Percentiles rank a stretch among this genome's conserved stretches.
These are phyloP conservation scores for Bruguiera hainesii DNA, from an alignment of 441 rosid genomes.

Conservation along the genomic window DNA sequence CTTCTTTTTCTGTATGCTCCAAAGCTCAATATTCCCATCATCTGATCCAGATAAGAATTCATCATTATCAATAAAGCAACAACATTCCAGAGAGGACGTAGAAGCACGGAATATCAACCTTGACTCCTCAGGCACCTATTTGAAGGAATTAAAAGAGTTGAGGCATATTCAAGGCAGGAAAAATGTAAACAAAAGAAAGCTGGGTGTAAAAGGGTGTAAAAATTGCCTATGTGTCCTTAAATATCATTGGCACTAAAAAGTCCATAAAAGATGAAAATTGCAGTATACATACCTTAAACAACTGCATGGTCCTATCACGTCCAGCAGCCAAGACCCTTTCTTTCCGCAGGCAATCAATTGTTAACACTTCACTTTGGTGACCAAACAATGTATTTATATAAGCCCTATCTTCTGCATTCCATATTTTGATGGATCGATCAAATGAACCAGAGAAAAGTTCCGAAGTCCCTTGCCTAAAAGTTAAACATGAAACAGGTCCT, in stretches of 20 bases:
- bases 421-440: constrained; percentile 82
- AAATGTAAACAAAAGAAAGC: constrained; percentile 5
- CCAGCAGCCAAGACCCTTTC: constrained; percentile 79
- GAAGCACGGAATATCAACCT: constrained; percentile 80
- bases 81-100: constrained; percentile 78
- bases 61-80: constrained; percentile 76
- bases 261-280: background rate
- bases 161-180: constrained; percentile 1
- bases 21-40: constrained; percentile 82
- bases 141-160: constrained; percentile 12
- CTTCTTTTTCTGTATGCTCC: constrained; percentile 69
- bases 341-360: constrained; percentile 71
- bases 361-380: constrained; percentile 77
- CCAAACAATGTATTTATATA: constrained; percentile 74
- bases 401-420: constrained; percentile 90
- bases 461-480: constrained; percentile 77
- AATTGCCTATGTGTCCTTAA: background rate
- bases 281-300: constrained; percentile 54
- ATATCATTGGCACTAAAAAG: background rate
- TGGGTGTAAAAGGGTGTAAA: background rate
- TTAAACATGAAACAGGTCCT: constrained; percentile 77
- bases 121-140: constrained; percentile 72
- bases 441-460: constrained; percentile 98
- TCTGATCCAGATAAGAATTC: constrained; percentile 94
- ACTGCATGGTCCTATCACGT: constrained; percentile 86